A percentile compares a stretch with the other conserved stretches of the same genome.
Conservation (phyloP, 2,329 filamentous ascomycete species). For the Stenocarpella maydis region DNA sequence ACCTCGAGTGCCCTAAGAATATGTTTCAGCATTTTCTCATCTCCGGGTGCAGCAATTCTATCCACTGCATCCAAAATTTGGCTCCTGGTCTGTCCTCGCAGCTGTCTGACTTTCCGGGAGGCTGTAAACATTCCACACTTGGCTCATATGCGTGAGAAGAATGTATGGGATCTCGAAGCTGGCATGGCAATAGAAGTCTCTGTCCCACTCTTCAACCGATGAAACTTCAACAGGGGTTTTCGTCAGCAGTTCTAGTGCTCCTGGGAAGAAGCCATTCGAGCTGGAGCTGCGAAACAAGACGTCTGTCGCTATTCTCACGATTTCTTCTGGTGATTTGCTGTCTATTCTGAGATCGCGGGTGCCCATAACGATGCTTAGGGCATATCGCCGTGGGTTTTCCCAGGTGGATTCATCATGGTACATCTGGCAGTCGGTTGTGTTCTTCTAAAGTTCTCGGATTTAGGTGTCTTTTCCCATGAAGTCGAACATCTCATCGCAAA, state of each 20-base stretch:
- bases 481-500: not conserved
- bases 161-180: constrained; percentile 18
- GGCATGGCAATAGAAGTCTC: not conserved
- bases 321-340: not conserved
- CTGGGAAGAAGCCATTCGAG: not conserved
- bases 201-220: not conserved
- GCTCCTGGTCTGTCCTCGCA: too few species aligned
- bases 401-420: constrained; percentile 21
- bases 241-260: not conserved
- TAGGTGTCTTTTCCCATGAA: not conserved
- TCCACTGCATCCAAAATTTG: too few species aligned
- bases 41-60: too few species aligned
- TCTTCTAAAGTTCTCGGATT: constrained; percentile 30
- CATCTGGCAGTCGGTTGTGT: constrained; percentile 29
- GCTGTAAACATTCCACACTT: not conserved
- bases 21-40: too few species aligned
- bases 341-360: not conserved
- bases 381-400: constrained; percentile 35
- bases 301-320: not conserved
- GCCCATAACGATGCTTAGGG: constrained; percentile 17
- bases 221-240: not conserved
- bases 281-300: not conserved
- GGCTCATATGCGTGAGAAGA: not conserved
- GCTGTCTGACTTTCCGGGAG: too few species aligned
- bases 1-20: too few species aligned